A percentile compares a stretch with the other conserved stretches of the same genome.
Evolutionary conservation across 2,329 filamentous ascomycete species (phyloP).

Genomic region (Epichloe coenophiala): DNA sequence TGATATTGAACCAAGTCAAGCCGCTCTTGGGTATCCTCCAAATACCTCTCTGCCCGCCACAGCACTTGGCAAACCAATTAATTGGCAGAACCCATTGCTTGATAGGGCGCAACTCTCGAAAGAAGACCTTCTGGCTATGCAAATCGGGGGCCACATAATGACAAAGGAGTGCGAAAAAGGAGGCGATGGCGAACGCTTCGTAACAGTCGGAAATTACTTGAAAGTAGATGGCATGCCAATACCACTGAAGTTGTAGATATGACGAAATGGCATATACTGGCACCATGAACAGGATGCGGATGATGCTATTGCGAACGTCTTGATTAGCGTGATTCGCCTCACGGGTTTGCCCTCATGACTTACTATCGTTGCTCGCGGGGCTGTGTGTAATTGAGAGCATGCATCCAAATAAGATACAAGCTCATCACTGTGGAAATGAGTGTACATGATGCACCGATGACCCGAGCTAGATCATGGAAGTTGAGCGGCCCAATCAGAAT

Average conservation of each 20-base stretch:
- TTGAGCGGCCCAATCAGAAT: constrained; percentile 33
- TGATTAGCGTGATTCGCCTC: not conserved
- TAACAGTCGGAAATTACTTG: constrained; percentile 74
- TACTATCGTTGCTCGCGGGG: constrained; percentile 46
- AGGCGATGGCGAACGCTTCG: constrained; percentile 77
- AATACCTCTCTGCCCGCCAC: constrained; percentile 52
- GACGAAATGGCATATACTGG: constrained; percentile 66
- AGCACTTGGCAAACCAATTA: constrained; percentile 56
- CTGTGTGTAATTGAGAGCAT: constrained; percentile 47
- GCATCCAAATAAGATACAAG: constrained; percentile 43
- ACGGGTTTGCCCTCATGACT: constrained; percentile 7
- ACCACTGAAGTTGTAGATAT: constrained; percentile 60
- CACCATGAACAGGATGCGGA: constrained; percentile 80
- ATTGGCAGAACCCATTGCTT: constrained; percentile 66
- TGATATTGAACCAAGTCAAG: constrained; percentile 80
- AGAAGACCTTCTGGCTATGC: constrained; percentile 72
- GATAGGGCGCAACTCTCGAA: constrained; percentile 50
- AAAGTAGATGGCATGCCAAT: constrained; percentile 69
- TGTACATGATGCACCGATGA: constrained; percentile 34
- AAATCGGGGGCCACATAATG: constrained; percentile 66
- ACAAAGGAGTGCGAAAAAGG: constrained; percentile 74
- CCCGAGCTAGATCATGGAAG: constrained; percentile 41
- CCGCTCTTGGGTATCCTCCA: constrained; percentile 68
- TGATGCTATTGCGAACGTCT: constrained; percentile 41
- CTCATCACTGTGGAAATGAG: constrained; percentile 38